Percentiles rank a stretch among this genome's conserved stretches.
Conservation (phyloP, 2,329 filamentous ascomycete species). For the Rhynchosporium secalis region DNA sequence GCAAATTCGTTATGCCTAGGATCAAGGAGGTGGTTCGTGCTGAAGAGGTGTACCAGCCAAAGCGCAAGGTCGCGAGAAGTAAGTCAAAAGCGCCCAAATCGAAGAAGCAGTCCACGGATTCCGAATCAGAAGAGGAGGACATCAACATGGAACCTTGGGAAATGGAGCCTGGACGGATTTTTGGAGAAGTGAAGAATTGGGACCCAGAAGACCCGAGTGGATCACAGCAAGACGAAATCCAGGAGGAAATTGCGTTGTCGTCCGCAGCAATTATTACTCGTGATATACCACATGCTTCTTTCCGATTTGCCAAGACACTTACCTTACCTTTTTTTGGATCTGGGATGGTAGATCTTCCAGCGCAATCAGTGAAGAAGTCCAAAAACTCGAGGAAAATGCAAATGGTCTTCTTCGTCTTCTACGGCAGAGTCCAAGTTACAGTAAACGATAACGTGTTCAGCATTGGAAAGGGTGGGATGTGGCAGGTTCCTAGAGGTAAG, state of each 20-base stretch:
- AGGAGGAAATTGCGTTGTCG: slow-evolving; percentile 54
- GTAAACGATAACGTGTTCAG: slow-evolving; percentile 76
- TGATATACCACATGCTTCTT: slow-evolving; percentile 65
- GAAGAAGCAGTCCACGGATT: slow-evolving; percentile 43
- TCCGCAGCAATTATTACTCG: slow-evolving; percentile 54
- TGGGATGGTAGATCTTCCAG: slow-evolving; percentile 85
- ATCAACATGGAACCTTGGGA: slow-evolving; percentile 71
- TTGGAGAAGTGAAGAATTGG: slow-evolving; percentile 65
- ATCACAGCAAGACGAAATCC: slow-evolving; percentile 53
- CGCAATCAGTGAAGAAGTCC: slow-evolving; percentile 77
- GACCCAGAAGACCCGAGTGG: slow-evolving; percentile 59
- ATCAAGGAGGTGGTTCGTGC: slow-evolving; percentile 78
- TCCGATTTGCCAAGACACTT: slow-evolving; percentile 87
- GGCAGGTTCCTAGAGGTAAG: slow-evolving; percentile 93
- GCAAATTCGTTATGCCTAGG: slow-evolving; percentile 64
- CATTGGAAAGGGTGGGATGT: slow-evolving; percentile 84
- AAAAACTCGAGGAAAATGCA: slow-evolving; percentile 97
- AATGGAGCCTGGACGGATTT: slow-evolving; percentile 60
- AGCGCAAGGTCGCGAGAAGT: slow-evolving; percentile 24
- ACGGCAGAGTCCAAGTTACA: slow-evolving; percentile 77
- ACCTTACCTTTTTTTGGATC: slow-evolving; percentile 83
- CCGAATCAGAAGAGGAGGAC: slow-evolving; percentile 30
- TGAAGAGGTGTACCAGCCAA: slow-evolving; percentile 56
- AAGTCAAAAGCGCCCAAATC: slow-evolving; percentile 42
- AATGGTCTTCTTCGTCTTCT: slow-evolving; percentile 91